Base-by-base conservation (phyloP, 495 filamentous ascomycete species). In the Cryomyces minteri region DNA sequence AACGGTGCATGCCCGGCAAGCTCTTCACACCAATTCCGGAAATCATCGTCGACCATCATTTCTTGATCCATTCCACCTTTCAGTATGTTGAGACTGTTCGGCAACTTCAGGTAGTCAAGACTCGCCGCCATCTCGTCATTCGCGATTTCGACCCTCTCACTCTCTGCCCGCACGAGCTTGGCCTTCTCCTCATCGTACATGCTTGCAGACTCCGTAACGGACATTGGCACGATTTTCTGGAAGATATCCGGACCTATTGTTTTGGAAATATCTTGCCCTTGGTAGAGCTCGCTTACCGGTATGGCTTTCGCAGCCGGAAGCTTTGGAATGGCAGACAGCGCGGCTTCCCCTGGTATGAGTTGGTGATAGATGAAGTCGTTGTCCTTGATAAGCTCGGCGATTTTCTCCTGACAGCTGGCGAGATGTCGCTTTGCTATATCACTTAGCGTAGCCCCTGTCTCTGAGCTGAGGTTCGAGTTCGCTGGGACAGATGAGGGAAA, bases 311-410 rank as follows among this genome's bases (percentile, higher is more conserved):
- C 88, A 1, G 92, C 90, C 31, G 88, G 84, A 7, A 96, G 71
- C 59, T 96, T 98, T 4, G 88, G 76, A 43, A 98, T 81, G 11
- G 79, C 68, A 6, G 81, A 67, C 10, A 98, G 68, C 39, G 74
- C 74, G 9, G 84, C 82, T 59, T 94, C 88, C 11, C 74, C 78
- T 0, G 90, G 88, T 12, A 98, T 77, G 0, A 76, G 76, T 49
- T 95, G 85, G 60, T 98, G 90, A 54, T 96, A 98, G 54, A 98
- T 95, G 58, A 88, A 94, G 56, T 98, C 90, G 57, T 98, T 98
- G 60, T 98, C 90, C 51, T 95, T 94, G 47, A 72, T 69, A 49
- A 84, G 70, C 45, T 82, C 77, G 8, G 65, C 62, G 28, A 94
- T 66, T 54, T 77, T 82, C 43, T 90, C 80, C 60, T 94, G 82